A percentile compares a stretch with the other conserved stretches of the same genome.
These are phyloP conservation scores for Protomyces lactucae-debilis DNA, from an alignment of 1,139 yeast genomes.

Conservation along the genomic window DNA sequence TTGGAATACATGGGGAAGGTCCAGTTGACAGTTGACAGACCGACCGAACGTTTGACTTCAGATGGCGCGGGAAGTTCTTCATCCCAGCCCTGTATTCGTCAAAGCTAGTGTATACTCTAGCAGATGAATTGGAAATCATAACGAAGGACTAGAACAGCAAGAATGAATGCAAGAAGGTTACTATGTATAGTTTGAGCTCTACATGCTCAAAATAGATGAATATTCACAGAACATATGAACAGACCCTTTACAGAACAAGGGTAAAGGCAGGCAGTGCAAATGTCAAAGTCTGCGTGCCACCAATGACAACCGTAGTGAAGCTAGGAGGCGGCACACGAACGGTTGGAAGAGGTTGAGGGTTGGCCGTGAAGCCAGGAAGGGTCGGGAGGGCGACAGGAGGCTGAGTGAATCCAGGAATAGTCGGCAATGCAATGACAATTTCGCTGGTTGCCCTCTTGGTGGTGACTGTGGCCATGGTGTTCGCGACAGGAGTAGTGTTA, in stretches of 20 bases:
- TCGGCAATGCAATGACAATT: neutral
- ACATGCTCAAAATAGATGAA: neutral
- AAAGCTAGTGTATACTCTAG: no score
- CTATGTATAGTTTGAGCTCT: no score
- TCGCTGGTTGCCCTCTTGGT: neutral
- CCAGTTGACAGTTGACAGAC: no score
- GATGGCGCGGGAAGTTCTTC: no score
- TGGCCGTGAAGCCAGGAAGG: neutral
- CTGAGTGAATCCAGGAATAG: neutral
- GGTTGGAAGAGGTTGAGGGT: neutral
- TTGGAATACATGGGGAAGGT: no score
- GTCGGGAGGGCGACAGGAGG: neutral
- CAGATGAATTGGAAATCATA: no score
- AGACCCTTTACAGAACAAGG: neutral
- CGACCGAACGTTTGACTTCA: no score
- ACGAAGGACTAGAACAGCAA: no score
- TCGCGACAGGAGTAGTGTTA: neutral
- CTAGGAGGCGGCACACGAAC: neutral
- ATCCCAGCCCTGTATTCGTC: no score
- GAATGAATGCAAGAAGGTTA: no score
- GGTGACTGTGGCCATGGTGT: neutral
- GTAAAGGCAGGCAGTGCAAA: neutral
- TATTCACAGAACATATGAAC: neutral
- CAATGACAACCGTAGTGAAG: neutral
- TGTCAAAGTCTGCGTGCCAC: neutral